Base-by-base conservation (phyloP, 495 filamentous ascomycete species). In the Paragyromitra xinjiangensis region DNA sequence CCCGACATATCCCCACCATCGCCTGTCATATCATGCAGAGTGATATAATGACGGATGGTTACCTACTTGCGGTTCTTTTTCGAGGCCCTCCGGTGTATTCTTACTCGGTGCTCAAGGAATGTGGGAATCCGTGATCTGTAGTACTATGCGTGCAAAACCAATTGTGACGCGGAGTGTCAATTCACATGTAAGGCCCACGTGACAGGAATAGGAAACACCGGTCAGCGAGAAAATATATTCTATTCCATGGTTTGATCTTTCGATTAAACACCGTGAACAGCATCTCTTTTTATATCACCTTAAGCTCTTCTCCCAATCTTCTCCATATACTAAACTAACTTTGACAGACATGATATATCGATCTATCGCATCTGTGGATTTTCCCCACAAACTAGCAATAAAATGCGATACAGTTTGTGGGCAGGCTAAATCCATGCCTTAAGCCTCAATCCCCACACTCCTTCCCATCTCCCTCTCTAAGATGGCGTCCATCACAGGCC, bases 401-500 rank as follows among this genome's bases (percentile, higher is more conserved):
- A 65, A 6, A 16, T 7, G 50, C 8, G 6, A 11, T 34, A 48
- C 14, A 40, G 42, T 61, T 39, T 65, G 63, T 9, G n/a, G 63
- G 42, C 12, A 8, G 19, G 22, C 24, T 9, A 8, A 6, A 26
- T 50, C 7, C 9, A 56, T n/a, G 45, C 58, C 63, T 84, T 84
- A 87, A 72, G 85, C 86, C 73, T 84, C 83, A 58, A 86, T 83
- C 64, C 82, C 80, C 56, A 85, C 82, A 69, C 82, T 82, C 63
- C 80, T 76, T 40, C 81, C 81, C 59, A 83, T 83, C 75, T 85
- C 84, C 48, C 83, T 76, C 66, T 87, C 85, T 58, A 86, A 81
- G 19, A 86, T 80, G 56, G 79, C 80, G 34, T 81, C 81, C 22
- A 84, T 81, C 59, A 81, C 66, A 8, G 81, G 69, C 4, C 83